Conservation (phyloP, 768 basidiomycete genomes). For the Ramaria rubella region DNA sequence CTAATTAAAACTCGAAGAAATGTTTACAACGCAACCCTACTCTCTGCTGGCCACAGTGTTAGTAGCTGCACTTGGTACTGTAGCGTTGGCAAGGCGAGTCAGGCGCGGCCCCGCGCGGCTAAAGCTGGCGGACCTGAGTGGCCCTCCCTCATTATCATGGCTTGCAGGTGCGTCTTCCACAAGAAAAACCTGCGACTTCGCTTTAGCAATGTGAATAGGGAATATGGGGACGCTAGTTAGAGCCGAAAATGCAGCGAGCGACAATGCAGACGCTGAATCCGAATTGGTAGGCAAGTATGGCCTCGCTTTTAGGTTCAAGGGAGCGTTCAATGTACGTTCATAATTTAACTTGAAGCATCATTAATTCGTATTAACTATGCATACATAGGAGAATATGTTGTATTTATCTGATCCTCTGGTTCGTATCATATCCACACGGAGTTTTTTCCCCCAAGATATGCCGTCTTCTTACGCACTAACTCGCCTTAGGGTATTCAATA, state of each 20-base stretch:
- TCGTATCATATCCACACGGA: not conserved
- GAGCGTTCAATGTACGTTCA: not conserved
- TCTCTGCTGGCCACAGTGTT: not conserved
- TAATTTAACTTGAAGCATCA: not conserved
- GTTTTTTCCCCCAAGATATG: not conserved
- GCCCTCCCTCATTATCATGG: not conserved
- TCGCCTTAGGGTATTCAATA: slow-evolving; percentile 19
- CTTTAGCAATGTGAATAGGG: not conserved
- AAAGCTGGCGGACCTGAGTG: not conserved
- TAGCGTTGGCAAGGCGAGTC: not conserved
- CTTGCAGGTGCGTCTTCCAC: not conserved
- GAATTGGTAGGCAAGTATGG: not conserved
- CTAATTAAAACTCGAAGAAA: too few species aligned
- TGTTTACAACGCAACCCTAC: too few species aligned
- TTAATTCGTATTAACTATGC: not conserved
- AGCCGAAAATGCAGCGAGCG: not conserved
- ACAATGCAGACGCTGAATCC: not conserved
- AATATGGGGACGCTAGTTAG: not conserved
- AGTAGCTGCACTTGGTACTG: not conserved
- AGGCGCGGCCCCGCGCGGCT: not conserved
- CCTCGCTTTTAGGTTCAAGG: slow-evolving; percentile 4
- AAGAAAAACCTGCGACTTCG: not conserved
- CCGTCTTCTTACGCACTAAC: not conserved
- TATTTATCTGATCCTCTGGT: slow-evolving; percentile 6
- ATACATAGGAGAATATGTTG: not conserved